A percentile compares a stretch with the other conserved stretches of the same genome.
phyloP scores from a whole-genome alignment of 768 basidiomycete species.

The Phanerochaete carnosa region DNA sequence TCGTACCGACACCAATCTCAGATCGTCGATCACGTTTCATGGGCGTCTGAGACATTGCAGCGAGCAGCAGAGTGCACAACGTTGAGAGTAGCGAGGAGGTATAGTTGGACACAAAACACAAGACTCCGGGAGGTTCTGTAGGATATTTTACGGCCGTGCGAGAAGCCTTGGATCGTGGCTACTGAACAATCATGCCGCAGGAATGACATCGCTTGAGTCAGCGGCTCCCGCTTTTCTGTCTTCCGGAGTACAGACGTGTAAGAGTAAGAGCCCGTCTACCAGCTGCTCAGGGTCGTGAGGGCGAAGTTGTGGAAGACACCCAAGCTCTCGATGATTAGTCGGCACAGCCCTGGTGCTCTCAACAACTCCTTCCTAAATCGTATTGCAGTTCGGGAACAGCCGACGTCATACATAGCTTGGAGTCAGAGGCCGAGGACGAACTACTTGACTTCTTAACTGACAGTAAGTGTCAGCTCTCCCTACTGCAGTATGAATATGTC shows the following conservation, averaged over 20 bases:
- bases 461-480: not conserved
- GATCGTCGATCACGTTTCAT: not conserved
- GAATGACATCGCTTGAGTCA: not conserved
- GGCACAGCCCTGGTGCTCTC: not conserved
- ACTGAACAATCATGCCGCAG: not conserved
- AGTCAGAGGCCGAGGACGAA: not conserved
- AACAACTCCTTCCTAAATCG: not conserved
- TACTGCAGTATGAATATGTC: not conserved
- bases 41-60: not conserved
- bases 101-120: too few species aligned
- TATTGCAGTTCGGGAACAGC: not conserved
- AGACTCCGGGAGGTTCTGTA: not conserved
- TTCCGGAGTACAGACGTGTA: not conserved
- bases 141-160: not conserved
- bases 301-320: too few species aligned
- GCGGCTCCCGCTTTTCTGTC: not conserved
- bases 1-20: conserved; percentile 1
- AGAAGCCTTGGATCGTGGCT: not conserved
- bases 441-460: not conserved
- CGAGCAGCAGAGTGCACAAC: not conserved
- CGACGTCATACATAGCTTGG: not conserved
- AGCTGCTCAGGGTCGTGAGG: not conserved
- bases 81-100: not conserved
- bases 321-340: not conserved
- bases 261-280: not conserved